Conservation (phyloP, 2,329 filamentous ascomycete genomes). For the Cladosporium sp. region DNA sequence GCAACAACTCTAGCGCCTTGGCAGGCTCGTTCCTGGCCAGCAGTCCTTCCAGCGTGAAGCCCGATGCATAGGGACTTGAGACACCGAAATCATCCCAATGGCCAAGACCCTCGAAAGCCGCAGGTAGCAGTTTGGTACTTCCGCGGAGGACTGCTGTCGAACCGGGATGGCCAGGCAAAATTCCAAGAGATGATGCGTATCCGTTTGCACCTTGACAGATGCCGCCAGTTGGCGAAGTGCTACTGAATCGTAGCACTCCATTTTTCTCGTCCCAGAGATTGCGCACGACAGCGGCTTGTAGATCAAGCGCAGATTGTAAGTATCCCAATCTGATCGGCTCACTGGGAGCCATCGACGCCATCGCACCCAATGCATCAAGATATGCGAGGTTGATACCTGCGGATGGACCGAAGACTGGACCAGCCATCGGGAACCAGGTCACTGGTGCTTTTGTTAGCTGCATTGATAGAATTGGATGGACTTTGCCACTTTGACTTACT, state of each 20-base stretch:
- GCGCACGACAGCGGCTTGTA: background rate
- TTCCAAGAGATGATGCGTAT: background rate
- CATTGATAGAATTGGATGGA: background rate
- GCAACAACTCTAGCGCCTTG: slow-evolving; percentile 15
- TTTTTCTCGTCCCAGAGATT: background rate
- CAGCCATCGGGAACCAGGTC: background rate
- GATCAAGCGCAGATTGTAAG: background rate
- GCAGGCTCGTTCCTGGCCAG: slow-evolving; percentile 2
- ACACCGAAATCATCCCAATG: background rate
- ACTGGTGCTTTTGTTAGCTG: background rate
- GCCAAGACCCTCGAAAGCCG: background rate
- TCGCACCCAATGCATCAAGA: background rate
- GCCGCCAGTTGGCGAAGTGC: background rate
- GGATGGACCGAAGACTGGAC: background rate
- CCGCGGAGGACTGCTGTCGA: background rate
- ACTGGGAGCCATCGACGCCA: background rate
- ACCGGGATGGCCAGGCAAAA: background rate
- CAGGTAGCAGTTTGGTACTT: background rate
- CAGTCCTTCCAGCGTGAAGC: background rate
- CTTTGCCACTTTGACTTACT: background rate
- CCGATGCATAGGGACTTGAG: background rate
- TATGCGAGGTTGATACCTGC: background rate
- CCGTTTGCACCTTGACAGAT: background rate
- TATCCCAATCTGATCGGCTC: background rate
- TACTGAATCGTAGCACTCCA: background rate